Evolutionary conservation across 805 yeast genomes (phyloP), one percentile per base, ranked within the genome.

Genomic region (Yarrowia keelungensis): DNA sequence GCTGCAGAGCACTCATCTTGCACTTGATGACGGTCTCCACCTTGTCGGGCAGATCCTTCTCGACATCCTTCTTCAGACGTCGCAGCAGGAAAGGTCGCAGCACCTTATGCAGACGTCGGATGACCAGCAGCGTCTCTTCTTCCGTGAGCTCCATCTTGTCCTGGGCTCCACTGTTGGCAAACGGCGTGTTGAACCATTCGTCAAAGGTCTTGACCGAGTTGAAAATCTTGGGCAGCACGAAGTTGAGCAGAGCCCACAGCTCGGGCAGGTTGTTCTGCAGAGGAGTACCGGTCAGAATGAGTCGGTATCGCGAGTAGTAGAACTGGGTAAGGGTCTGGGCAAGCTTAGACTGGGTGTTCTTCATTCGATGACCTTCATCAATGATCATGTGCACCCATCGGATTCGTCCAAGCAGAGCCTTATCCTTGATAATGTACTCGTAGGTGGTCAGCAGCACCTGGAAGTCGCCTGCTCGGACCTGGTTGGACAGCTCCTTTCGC

Each of bases 361-460:
- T 94, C 97, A 94, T 92, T 79, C 99, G 87, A 77, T 94, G 99
- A 76, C 99, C 99, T 82, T 94, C 99, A 81, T 94, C 99, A 71
- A 94, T 94, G 71, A 94, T 92, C 98, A 94, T 94, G 79, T 95
- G 98, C 62, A 90, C 89, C 98, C 98, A 94, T 74, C 86, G 87
- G 67, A 91, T 84, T 76, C 91, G 90, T 1, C 94, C 83, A 61
- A 94, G 81, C 43, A 94, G 79, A 2, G 91, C 88, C 73, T 91
- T 86, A 78, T 94, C 98, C 76, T 91, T 93, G 75, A 94, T 95
- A 75, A 94, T 87, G 77, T 94, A 94, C 78, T 94, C 99, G 77
- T 89, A 94, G 8, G 99, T 94, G 0, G 99, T 94, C 73, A 94
- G 82, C 69, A 95, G 82, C 3, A 94, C 95, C 76, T 92, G 95